Evolutionary conservation across 345 rosid genomes (phyloP).

Genomic region (Aquilaria yunnanensis): DNA sequence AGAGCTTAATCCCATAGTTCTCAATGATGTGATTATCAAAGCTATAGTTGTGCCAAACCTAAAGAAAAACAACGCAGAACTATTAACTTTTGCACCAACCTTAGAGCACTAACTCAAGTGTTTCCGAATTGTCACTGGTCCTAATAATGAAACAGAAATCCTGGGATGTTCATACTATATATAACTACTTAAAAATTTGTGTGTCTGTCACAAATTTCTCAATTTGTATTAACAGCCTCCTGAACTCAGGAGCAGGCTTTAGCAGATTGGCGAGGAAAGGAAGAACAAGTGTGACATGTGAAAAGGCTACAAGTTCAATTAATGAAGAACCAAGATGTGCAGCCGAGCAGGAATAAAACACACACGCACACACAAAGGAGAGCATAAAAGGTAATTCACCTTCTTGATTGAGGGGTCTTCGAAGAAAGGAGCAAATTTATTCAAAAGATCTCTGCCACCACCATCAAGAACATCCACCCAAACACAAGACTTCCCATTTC

Average conservation of each 20-base stretch:
- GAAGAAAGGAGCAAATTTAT: constrained; percentile 67
- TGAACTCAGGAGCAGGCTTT: neutral
- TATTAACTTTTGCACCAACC: constrained; percentile 2
- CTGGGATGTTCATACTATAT: too few species aligned
- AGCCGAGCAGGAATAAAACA: constrained; percentile 3
- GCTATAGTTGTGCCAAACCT: constrained; percentile 99
- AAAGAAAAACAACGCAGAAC: constrained; percentile 14
- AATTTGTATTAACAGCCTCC: too few species aligned
- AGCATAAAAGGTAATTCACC: constrained; percentile 26
- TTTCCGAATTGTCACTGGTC: neutral
- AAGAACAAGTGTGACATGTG: neutral
- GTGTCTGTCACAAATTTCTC: too few species aligned
- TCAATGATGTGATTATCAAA: constrained; percentile 81
- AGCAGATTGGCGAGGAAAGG: neutral
- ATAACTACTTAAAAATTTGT: too few species aligned
- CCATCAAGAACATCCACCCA: constrained; percentile 98
- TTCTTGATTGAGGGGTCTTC: constrained; percentile 62
- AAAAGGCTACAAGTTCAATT: neutral
- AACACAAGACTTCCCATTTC: constrained; percentile 77
- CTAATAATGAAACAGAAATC: too few species aligned
- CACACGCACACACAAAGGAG: neutral
- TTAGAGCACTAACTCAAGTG: neutral
- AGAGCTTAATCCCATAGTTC: constrained; percentile 67
- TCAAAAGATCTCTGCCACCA: constrained; percentile 55
- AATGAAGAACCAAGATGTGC: constrained; percentile 5